Evolutionary conservation across 306 rosid species (phyloP).

Genomic region (Quercus mongolica): DNA sequence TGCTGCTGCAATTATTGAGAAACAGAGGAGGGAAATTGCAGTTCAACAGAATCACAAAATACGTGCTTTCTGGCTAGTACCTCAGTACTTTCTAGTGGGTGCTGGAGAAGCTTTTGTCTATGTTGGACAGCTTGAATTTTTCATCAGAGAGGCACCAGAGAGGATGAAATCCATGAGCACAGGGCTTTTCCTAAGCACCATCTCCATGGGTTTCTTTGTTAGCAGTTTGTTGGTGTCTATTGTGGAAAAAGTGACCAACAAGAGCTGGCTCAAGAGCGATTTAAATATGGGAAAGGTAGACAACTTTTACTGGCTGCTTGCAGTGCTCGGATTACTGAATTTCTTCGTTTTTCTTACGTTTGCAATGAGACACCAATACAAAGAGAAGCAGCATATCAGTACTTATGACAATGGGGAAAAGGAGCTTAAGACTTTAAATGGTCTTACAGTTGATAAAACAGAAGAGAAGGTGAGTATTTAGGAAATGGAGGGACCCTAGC

Average conservation of each 20-base stretch:
- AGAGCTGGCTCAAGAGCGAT: slow-evolving; percentile 73
- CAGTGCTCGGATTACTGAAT: slow-evolving; percentile 59
- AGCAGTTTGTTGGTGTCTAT: slow-evolving; percentile 76
- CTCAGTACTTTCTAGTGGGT: slow-evolving; percentile 83
- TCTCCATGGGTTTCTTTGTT: slow-evolving; percentile 88
- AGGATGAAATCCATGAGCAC: slow-evolving; percentile 98
- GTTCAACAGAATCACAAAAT: slow-evolving; percentile 22
- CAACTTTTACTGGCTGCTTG: slow-evolving; percentile 76
- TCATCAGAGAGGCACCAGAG: slow-evolving; percentile 94
- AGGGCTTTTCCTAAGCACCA: slow-evolving; percentile 73
- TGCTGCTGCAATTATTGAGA: slow-evolving; percentile 67
- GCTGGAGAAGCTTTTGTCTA: slow-evolving; percentile 92
- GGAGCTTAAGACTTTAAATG: slow-evolving; percentile 48
- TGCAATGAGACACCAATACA: slow-evolving; percentile 76
- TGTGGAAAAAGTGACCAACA: slow-evolving; percentile 63
- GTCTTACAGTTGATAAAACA: slow-evolving; percentile 28
- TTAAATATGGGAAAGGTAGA: slow-evolving; percentile 58
- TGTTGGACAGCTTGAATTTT: slow-evolving; percentile 95
- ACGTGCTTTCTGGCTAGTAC: slow-evolving; percentile 95
- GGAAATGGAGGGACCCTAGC: slow-evolving; percentile 51
- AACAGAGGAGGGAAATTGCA: slow-evolving; percentile 42
- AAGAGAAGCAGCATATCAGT: slow-evolving; percentile 33
- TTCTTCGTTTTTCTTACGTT: slow-evolving; percentile 57
- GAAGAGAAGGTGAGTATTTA: slow-evolving; percentile 27
- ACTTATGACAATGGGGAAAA: slow-evolving; percentile 30